Percentiles rank a stretch among this genome's conserved stretches.
These are phyloP conservation scores for Globisporangium canariense DNA, from an alignment of 352 stramenopile species.

Conservation along the genomic window DNA sequence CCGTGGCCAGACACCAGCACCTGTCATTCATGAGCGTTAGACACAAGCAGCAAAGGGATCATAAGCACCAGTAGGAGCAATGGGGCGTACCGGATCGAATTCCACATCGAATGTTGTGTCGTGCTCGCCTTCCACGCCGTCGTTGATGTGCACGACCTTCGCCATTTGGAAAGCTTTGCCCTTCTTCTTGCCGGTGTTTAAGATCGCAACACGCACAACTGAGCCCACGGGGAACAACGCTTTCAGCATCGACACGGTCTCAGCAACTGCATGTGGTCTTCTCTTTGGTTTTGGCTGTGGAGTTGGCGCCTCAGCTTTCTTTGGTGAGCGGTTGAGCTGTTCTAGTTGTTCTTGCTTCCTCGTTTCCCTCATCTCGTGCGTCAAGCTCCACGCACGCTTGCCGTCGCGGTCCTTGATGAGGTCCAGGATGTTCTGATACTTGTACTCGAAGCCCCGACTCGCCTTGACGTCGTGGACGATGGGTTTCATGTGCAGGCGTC, in stretches of 20 bases:
- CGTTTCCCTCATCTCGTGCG: slow-evolving; percentile 30
- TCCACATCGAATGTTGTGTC: slow-evolving; percentile 43
- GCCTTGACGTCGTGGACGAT: slow-evolving; percentile 35
- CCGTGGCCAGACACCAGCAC: slow-evolving; percentile 22
- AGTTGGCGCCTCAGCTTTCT: not conserved
- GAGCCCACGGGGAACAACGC: slow-evolving; percentile 43
- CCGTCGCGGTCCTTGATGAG: slow-evolving; percentile 64
- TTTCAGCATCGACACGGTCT: slow-evolving; percentile 28
- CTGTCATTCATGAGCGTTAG: not conserved
- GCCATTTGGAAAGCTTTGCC: slow-evolving; percentile 19
- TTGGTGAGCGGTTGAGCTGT: not conserved
- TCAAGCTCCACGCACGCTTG: slow-evolving; percentile 54
- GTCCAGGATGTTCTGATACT: slow-evolving; percentile 70
- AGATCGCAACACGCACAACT: slow-evolving; percentile 30
- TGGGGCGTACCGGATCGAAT: slow-evolving; percentile 30
- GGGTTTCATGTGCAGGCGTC: slow-evolving; percentile 43
- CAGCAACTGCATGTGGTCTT: not conserved
- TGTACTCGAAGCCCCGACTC: slow-evolving; percentile 55
- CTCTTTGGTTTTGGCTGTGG: not conserved
- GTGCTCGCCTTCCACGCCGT: slow-evolving; percentile 11
- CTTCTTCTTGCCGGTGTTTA: slow-evolving; percentile 16
- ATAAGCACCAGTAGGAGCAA: not conserved
- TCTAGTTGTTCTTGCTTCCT: slow-evolving; percentile 2
- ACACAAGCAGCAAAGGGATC: no score
- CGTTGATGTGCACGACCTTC: slow-evolving; percentile 32